Evolutionary conservation across 768 basidiomycete species (phyloP), one percentile per base, ranked within the genome.

Genomic region (Candolleomyces aberdarensis): DNA sequence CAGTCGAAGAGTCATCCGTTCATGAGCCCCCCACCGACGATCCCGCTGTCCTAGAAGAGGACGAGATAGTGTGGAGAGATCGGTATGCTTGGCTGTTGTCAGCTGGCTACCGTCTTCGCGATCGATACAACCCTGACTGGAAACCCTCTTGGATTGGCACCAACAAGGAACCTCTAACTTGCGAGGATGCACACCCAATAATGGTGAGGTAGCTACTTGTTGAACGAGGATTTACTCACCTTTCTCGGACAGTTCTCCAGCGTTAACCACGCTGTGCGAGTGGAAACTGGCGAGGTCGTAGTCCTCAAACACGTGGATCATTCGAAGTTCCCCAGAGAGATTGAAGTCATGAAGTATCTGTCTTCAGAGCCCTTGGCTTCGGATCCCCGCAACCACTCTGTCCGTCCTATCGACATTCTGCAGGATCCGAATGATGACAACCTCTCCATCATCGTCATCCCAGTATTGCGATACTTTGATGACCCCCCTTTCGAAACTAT

Each of bases 351-450:
- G 0, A 49, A n/a, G 48, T 69, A 68, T 67, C 56, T 72, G 11
- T 62, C 66, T 0, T 40, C 65, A 4, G 56, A 57, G 0, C 17
- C 53, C 5, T 47, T 67, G 3, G 60, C 46, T 0, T n/a, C 61
- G 13, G 63, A 72, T 55, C 66, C 69, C 13, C 56, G 60, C 9
- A 81, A 78, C 31, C 74, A 78, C 53, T 77, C 76, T 13, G 66
- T 76, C 1, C 75, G 72, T 0, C 43, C 77, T 6, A 62, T 65
- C 17, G 71, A 71, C 1, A 57, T 62, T 0, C 52, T 73, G 0
- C 31, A 65, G 7, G 46, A 65, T 8, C 70, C 69, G 7, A 63
- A 69, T 26, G 67, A 75, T 47, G 57, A 41, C 1, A 54, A 66
- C 10, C 20, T 53, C 1, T 11, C 11, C 10, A 62, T 73, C 10